phyloP scores from a whole-genome alignment of 1,139 yeast genomes.

The Wickerhamomyces sp. region DNA sequence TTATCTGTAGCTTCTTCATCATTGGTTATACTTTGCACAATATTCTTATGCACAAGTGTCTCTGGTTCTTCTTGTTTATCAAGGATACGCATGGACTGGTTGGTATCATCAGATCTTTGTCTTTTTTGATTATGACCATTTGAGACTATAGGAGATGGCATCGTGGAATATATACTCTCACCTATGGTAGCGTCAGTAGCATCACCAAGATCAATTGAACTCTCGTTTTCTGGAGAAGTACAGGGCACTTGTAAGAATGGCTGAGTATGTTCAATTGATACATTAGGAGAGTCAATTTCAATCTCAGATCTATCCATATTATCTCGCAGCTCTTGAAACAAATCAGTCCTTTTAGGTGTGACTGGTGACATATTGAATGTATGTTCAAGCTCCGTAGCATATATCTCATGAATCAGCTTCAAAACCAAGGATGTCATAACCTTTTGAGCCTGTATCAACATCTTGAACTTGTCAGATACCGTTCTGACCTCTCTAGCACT shows the following conservation, averaged over 20 bases:
- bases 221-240: constrained; percentile 19
- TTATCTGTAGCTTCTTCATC: too few species aligned
- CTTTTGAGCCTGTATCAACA: too few species aligned
- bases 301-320: constrained; percentile 17
- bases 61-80: neutral
- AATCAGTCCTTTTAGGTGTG: constrained; percentile 13
- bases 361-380: constrained; percentile 14
- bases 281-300: constrained; percentile 18
- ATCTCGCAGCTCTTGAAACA: constrained; percentile 21
- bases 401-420: too few species aligned
- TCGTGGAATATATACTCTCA: too few species aligned
- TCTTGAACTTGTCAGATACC: too few species aligned
- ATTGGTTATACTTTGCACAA: neutral
- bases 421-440: too few species aligned
- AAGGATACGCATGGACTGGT: too few species aligned
- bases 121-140: constrained; percentile 13
- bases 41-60: too few species aligned
- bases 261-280: constrained; percentile 13
- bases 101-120: too few species aligned
- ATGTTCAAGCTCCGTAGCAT: constrained; percentile 2
- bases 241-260: constrained; percentile 22
- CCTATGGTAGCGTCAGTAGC: neutral
- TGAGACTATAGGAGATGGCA: constrained; percentile 18
- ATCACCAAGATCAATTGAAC: neutral
- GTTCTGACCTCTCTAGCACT: too few species aligned